Percentiles rank a stretch among this genome's conserved stretches.
Conservation (phyloP, 2,329 filamentous ascomycete genomes). For the Nothomitra cinnamomea region DNA sequence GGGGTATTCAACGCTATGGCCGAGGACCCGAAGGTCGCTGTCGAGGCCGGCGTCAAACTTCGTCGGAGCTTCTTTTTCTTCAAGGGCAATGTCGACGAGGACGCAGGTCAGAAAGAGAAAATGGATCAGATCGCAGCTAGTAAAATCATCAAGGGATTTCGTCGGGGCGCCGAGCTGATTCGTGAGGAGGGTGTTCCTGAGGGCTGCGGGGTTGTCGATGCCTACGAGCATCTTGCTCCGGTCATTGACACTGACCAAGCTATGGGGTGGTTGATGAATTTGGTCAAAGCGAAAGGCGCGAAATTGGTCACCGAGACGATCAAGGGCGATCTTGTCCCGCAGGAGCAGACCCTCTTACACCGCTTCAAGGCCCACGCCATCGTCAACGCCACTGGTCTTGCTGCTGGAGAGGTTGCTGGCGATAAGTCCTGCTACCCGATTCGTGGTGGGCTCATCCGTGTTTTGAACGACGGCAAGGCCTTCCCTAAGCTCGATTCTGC, state of each 20-base stretch:
- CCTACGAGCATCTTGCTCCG: conserved; percentile 28
- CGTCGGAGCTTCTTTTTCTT: conserved; percentile 26
- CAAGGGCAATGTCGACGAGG: conserved; percentile 18
- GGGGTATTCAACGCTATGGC: conserved; percentile 26
- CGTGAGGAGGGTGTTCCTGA: conserved; percentile 20
- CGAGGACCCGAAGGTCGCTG: conserved; percentile 17
- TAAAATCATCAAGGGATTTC: conserved; percentile 23
- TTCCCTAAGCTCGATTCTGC: conserved; percentile 27
- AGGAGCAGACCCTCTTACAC: conserved; percentile 20
- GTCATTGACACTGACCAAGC: conserved; percentile 29
- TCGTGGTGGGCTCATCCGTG: conserved; percentile 27
- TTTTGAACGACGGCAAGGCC: conserved; percentile 27
- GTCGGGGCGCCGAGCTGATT: conserved; percentile 20
- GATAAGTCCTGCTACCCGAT: conserved; percentile 26
- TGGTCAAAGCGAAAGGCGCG: conserved; percentile 27
- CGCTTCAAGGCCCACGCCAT: conserved; percentile 25
- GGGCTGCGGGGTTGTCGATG: conserved; percentile 23
- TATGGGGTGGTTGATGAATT: conserved; percentile 26
- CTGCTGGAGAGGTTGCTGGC: conserved; percentile 21
- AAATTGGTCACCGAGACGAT: conserved; percentile 23
- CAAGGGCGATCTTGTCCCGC: conserved; percentile 19
- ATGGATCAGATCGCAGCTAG: conserved; percentile 25
- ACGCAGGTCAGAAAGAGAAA: conserved; percentile 20
- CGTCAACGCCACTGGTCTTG: conserved; percentile 27
- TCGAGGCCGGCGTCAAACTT: conserved; percentile 23